Conservation (phyloP, 1,139 yeast species). For the Hyphopichia pseudoburtonii region DNA sequence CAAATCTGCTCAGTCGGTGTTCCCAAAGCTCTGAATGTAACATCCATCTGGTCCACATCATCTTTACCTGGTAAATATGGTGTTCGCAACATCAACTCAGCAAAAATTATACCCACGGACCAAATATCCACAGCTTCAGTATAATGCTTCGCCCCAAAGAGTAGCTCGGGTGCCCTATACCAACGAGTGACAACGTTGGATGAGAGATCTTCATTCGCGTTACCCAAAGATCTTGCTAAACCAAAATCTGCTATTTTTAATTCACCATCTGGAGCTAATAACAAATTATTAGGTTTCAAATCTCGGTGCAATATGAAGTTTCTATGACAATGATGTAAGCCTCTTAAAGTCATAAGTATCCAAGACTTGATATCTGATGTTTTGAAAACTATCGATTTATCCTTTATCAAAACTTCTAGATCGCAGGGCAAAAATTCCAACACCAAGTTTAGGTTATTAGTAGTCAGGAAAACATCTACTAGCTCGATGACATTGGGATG, state of each 20-base stretch:
- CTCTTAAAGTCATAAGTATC: conserved; percentile 91
- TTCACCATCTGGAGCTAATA: conserved; percentile 83
- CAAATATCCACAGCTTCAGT: conserved; percentile 88
- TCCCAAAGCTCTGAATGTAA: conserved; percentile 91
- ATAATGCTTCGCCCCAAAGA: conserved; percentile 87
- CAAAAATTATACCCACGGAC: conserved; percentile 96
- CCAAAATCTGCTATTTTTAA: conserved; percentile 97
- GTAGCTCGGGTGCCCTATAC: conserved; percentile 93
- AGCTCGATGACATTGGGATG: conserved; percentile 86
- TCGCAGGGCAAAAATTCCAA: conserved; percentile 91
- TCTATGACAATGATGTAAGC: conserved; percentile 93
- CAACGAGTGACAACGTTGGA: conserved; percentile 96
- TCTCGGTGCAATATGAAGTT: conserved; percentile 89
- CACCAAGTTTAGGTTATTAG: conserved; percentile 76
- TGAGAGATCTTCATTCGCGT: conserved; percentile 77
- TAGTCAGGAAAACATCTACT: conserved; percentile 78
- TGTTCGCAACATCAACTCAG: conserved; percentile 90
- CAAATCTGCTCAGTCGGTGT: conserved; percentile 91
- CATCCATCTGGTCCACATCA: conserved; percentile 85
- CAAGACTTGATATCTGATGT: conserved; percentile 91
- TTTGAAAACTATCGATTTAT: conserved; percentile 69
- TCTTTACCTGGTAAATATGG: conserved; percentile 94
- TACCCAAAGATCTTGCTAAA: conserved; percentile 79
- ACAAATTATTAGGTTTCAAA: conserved; percentile 77
- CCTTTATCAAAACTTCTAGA: conserved; percentile 85